phyloP scores from a whole-genome alignment of 768 basidiomycete species.

The Hygrophorus pudorinus region DNA sequence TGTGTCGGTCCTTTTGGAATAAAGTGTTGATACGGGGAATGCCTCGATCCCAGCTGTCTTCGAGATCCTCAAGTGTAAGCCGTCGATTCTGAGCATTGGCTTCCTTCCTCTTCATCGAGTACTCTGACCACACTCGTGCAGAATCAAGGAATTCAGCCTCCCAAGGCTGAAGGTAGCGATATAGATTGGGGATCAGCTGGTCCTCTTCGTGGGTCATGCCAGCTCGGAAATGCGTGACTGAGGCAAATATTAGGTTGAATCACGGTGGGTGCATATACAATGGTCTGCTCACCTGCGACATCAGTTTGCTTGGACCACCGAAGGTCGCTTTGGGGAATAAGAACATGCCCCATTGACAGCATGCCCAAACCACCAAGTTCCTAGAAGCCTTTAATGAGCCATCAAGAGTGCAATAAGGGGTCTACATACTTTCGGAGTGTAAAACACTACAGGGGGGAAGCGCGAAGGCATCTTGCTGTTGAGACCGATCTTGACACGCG shows the following conservation, averaged over 20 bases:
- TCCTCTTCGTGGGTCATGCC: conserved; percentile 97
- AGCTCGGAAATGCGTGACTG: conserved; percentile 97
- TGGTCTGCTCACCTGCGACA: conserved; percentile 52
- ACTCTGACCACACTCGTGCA: conserved; percentile 98
- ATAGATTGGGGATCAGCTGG: conserved; percentile 93
- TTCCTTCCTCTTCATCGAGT: conserved; percentile 98
- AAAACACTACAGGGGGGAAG: conserved; percentile 95
- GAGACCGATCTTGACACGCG: conserved; percentile 97
- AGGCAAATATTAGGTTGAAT: conserved; percentile 4
- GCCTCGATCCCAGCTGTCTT: conserved; percentile 98
- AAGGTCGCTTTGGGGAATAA: conserved; percentile 96
- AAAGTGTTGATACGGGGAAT: conserved; percentile 98
- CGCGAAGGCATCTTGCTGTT: conserved; percentile 99
- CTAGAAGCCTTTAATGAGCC: conserved; percentile 20
- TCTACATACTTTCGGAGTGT: conserved; percentile 71
- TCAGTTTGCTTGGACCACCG: conserved; percentile 99
- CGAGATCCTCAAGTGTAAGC: conserved; percentile 92
- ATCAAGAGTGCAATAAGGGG: conserved; percentile 1
- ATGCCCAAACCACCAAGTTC: conserved; percentile 97
- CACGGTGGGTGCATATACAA: not conserved
- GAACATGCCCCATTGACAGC: conserved; percentile 98
- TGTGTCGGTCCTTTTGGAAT: conserved; percentile 98
- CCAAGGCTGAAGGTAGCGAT: conserved; percentile 96
- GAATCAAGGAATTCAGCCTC: conserved; percentile 97
- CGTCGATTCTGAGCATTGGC: conserved; percentile 98